Evolutionary conservation across 441 rosid genomes (phyloP).

Genomic region (Capsella rubella): DNA sequence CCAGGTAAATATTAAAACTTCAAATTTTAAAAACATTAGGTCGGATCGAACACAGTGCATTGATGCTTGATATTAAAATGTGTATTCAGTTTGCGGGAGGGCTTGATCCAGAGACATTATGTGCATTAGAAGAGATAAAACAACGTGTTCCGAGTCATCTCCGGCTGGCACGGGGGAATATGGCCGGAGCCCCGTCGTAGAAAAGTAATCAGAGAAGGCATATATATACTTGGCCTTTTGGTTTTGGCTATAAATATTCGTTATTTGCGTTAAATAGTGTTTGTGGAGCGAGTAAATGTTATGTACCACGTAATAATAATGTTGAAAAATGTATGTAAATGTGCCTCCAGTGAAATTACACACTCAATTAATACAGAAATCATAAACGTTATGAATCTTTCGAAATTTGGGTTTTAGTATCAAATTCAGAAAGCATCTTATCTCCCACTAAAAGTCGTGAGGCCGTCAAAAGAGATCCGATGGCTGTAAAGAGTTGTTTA

Average conservation of each 20-base stretch:
- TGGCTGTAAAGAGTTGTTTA: too few relatives aligned
- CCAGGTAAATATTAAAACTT: constrained; percentile 59
- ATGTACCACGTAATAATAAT: constrained; percentile 33
- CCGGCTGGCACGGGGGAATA: constrained; percentile 53
- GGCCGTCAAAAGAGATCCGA: too few relatives aligned
- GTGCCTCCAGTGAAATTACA: constrained; percentile 7
- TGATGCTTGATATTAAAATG: constrained; percentile 6
- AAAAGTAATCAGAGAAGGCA: constrained; percentile 28
- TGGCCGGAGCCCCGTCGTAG: constrained; percentile 62
- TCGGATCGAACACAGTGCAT: background rate
- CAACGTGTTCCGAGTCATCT: constrained; percentile 64
- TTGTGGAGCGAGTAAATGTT: constrained; percentile 39
- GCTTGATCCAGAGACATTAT: constrained; percentile 87
- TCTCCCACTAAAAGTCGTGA: too few relatives aligned
- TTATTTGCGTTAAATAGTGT: constrained; percentile 27
- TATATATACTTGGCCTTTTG: constrained; percentile 8
- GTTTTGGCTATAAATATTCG: constrained; percentile 34
- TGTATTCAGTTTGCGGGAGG: constrained; percentile 83
- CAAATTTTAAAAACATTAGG: background rate
- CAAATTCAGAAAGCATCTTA: too few relatives aligned
- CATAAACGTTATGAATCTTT: background rate
- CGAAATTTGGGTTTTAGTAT: too few relatives aligned
- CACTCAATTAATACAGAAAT: background rate
- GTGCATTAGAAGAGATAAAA: constrained; percentile 86
- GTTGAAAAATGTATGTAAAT: constrained; percentile 31